phyloP scores from a whole-genome alignment of 306 rosid genomes.

The Mimosa pudica region DNA sequence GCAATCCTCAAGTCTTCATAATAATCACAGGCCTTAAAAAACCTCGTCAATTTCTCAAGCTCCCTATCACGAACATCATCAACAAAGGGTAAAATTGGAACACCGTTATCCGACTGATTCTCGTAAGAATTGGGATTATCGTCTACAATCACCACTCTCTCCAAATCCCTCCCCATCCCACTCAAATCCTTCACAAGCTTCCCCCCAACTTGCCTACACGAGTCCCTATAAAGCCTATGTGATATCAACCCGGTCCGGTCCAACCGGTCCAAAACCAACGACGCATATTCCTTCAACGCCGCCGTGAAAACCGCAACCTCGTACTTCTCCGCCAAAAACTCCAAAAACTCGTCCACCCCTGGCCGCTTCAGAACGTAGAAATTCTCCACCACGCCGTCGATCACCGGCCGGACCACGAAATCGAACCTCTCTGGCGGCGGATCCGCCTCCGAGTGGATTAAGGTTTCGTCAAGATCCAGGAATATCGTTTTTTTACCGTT shows the following conservation, averaged over 20 bases:
- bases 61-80: constrained; percentile 67
- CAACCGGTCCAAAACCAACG: constrained; percentile 69
- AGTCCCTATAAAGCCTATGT: constrained; percentile 75
- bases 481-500: constrained; percentile 51
- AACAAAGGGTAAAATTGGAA: constrained; percentile 60
- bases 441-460: constrained; percentile 63
- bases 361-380: constrained; percentile 91
- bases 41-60: constrained; percentile 52
- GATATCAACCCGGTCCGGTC: constrained; percentile 62
- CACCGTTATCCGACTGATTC: constrained; percentile 77
- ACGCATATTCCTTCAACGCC: constrained; percentile 77
- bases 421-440: constrained; percentile 64
- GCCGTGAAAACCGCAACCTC: constrained; percentile 95
- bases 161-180: constrained; percentile 63
- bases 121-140: constrained; percentile 79
- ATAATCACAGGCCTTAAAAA: constrained; percentile 53
- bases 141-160: constrained; percentile 70
- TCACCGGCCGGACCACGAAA: constrained; percentile 71
- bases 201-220: constrained; percentile 69
- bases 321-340: constrained; percentile 48
- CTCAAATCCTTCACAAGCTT: constrained; percentile 78
- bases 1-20: constrained; percentile 83
- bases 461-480: constrained; percentile 87
- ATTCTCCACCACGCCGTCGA: constrained; percentile 59
- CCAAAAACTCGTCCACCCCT: constrained; percentile 70